A percentile compares a stretch with the other conserved stretches of the same genome.
Conservation (phyloP, 2,329 filamentous ascomycete genomes). For the Mollisia scopiformis region DNA sequence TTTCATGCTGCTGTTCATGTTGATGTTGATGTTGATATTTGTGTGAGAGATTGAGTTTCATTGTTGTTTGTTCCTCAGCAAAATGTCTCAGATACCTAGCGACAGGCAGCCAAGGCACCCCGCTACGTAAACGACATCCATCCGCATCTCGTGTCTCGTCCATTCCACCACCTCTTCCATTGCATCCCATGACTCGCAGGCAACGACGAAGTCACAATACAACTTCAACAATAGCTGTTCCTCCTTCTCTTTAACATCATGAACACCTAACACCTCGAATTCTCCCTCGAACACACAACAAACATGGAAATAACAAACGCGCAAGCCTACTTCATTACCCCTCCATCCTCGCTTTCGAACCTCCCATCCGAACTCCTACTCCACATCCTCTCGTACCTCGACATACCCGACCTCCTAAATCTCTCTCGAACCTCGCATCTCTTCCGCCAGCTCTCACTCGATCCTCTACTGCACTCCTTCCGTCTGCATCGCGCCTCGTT, state of each 20-base stretch:
- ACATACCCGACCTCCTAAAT: slow-evolving; percentile 48
- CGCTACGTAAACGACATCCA: slow-evolving; percentile 15
- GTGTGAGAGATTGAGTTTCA: neutral
- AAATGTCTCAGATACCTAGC: slow-evolving; percentile 14
- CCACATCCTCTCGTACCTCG: slow-evolving; percentile 45
- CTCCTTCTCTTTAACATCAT: neutral
- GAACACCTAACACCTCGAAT: neutral
- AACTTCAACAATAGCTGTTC: neutral
- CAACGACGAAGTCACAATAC: neutral
- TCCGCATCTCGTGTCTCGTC: neutral
- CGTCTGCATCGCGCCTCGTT: slow-evolving; percentile 61
- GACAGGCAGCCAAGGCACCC: slow-evolving; percentile 5
- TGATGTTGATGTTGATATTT: neutral
- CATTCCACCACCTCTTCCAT: neutral
- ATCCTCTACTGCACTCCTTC: slow-evolving; percentile 66
- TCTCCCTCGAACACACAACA: neutral
- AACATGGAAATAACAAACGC: neutral
- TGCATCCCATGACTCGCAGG: neutral
- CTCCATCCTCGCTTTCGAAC: slow-evolving; percentile 9
- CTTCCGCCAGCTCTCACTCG: slow-evolving; percentile 62
- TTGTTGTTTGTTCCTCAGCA: neutral
- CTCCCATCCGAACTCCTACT: slow-evolving; percentile 45
- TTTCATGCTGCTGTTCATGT: neutral
- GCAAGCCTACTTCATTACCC: neutral
- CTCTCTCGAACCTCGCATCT: slow-evolving; percentile 49